A percentile compares a stretch with the other conserved stretches of the same genome.
phyloP scores from a whole-genome alignment of 83 land plant genomes.

The Thuja plicata region DNA sequence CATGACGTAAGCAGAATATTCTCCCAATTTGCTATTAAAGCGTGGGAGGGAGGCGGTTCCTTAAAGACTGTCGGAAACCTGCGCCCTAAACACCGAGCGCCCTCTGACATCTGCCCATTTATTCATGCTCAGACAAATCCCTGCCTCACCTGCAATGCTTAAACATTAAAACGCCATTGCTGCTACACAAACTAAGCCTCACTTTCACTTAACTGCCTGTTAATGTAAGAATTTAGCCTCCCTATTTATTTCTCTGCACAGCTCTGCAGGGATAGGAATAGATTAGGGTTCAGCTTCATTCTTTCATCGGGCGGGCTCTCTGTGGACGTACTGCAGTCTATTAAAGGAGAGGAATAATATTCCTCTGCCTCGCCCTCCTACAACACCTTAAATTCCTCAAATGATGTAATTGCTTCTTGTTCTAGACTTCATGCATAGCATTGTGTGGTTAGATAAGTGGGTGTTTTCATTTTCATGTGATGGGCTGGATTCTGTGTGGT shows the following conservation, averaged over 20 bases:
- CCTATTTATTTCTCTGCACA: no score
- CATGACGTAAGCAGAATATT: not conserved
- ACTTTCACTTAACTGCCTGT: no score
- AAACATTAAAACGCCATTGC: no score
- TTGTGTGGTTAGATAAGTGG: no score
- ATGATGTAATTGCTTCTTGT: not conserved
- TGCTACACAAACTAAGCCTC: no score
- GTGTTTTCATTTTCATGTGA: no score
- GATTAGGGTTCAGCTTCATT: not conserved
- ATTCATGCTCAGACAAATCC: no score
- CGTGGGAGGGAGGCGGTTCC: conserved; percentile 15
- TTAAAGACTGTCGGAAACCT: conserved; percentile 3
- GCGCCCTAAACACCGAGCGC: not conserved
- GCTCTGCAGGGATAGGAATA: no score
- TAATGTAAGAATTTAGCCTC: no score
- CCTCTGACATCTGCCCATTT: conserved; percentile 4
- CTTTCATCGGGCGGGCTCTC: not conserved
- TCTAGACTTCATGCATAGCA: no score
- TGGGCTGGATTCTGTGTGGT: no score
- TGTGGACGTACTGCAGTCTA: not conserved
- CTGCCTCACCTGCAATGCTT: no score
- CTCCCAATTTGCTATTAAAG: not conserved
- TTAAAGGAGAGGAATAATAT: not conserved
- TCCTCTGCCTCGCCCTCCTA: not conserved
- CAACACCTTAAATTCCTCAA: not conserved